Base-by-base conservation (phyloP, 176 grass and related monocot genomes). In the Triticum timopheevii region DNA sequence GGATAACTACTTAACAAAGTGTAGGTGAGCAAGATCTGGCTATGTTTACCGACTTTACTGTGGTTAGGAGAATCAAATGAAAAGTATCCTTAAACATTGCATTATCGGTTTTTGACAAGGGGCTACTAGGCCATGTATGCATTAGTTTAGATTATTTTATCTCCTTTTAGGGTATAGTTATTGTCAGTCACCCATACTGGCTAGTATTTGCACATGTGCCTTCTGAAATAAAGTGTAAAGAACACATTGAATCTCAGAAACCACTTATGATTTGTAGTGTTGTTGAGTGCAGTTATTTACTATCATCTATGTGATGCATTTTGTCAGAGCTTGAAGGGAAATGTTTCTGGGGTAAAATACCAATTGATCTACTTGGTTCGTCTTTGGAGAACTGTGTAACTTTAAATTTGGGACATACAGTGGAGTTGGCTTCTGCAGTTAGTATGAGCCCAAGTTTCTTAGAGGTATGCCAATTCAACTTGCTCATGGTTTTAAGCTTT, bases 321-420 rank as follows among this genome's bases (percentile, higher is more conserved):
- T 84, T 85, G 59, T 38, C 74, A 99, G 97, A 94, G 80, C 69
- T 91, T 87, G 90, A 93, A 92, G 97, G 97, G 61, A 93, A 94
- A 73, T 99, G 93, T 66, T 91, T 76, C 62, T 96, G 92, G 88
- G 97, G 97, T 76, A 92, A 94, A 88, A 96, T 99, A 88, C 92
- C 94, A 13, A 89, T 91, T 83, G 85, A 82, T 91, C 91, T 93
- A 79, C 92, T 96, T 85, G 92, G 85, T 87, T 99, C 92, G 19
- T 94, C 92, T 83, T 88, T 99, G 87, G 90, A 93, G 66, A 93
- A 90, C 77, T 96, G 92, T 74, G 92, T 93, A 62, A 91, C 83
- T 52, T 89, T 99, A 85, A 96, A 91, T 76, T 89, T 96, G 89
- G 97, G 94, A 38, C 90, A 94, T 73, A 87, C 86, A 72, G 89